phyloP scores from a whole-genome alignment of 768 basidiomycete genomes.

The Chalciporus chontae region DNA sequence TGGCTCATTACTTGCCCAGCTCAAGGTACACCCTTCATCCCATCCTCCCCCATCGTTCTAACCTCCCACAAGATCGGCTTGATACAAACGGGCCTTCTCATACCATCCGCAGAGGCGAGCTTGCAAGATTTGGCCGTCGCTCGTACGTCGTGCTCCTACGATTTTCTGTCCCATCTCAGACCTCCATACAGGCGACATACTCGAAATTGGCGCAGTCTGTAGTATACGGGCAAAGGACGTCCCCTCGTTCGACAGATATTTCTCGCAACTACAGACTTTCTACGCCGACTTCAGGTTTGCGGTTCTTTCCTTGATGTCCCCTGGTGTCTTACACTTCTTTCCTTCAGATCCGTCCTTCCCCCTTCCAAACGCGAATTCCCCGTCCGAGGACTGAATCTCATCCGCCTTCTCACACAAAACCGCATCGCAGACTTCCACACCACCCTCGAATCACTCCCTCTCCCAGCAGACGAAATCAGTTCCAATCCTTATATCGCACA shows the following conservation, averaged over 20 bases:
- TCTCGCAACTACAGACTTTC: slow-evolving; percentile 86
- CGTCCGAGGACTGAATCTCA: slow-evolving; percentile 90
- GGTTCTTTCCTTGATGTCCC: slow-evolving; percentile 2
- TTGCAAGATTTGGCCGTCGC: slow-evolving; percentile 67
- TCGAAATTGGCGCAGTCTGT: slow-evolving; percentile 94
- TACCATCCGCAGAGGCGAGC: slow-evolving; percentile 65
- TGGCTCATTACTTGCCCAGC: slow-evolving; percentile 58
- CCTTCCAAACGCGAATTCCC: slow-evolving; percentile 84
- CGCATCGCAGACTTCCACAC: slow-evolving; percentile 98
- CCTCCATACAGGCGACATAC: slow-evolving; percentile 69
- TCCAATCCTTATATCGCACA: slow-evolving; percentile 76
- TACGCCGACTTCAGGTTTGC: slow-evolving; percentile 79
- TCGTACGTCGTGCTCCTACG: slow-evolving; percentile 48
- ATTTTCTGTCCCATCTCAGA: neutral
- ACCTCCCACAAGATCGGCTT: slow-evolving; percentile 58
- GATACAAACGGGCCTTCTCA: slow-evolving; percentile 70
- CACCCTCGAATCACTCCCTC: slow-evolving; percentile 83
- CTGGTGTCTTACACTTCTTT: slow-evolving; percentile 2
- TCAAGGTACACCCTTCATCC: slow-evolving; percentile 54
- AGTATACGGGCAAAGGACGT: slow-evolving; percentile 87
- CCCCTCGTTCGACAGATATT: slow-evolving; percentile 93
- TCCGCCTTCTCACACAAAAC: slow-evolving; percentile 91
- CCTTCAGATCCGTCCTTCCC: slow-evolving; percentile 63
- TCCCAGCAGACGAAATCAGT: slow-evolving; percentile 62
- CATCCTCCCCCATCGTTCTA: neutral